phyloP scores from a whole-genome alignment of 169 alveolate species.

The Eimeria zaria region DNA sequence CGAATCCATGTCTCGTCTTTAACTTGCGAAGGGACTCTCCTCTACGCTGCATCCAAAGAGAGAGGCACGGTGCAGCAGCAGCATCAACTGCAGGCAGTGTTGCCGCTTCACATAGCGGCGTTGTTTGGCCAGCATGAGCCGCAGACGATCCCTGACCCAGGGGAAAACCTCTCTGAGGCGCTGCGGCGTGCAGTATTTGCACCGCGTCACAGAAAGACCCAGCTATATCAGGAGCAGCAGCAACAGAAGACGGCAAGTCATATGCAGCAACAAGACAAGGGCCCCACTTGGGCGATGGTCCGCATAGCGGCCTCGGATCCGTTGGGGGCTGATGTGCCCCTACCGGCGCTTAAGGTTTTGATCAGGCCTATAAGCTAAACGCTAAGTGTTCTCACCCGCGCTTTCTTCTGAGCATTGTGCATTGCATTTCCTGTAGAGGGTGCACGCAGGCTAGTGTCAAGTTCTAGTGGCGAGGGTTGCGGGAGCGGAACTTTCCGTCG shows the following conservation, averaged over 20 bases:
- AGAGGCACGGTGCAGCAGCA: not conserved
- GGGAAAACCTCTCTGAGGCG: slow-evolving; percentile 29
- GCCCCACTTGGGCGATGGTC: slow-evolving; percentile 32
- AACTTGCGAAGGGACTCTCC: slow-evolving; percentile 77
- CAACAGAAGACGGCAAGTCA: not conserved
- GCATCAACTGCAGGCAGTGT: not conserved
- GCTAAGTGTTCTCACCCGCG: not conserved
- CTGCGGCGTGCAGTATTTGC: not conserved
- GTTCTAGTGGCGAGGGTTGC: not conserved
- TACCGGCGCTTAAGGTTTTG: slow-evolving; percentile 32
- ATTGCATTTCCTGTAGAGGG: not conserved
- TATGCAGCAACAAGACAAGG: slow-evolving; percentile 21
- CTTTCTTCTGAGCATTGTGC: not conserved
- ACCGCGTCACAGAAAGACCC: not conserved
- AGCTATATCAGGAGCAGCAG: not conserved
- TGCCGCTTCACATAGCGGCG: not conserved
- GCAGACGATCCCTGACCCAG: not conserved
- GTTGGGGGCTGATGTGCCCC: not conserved
- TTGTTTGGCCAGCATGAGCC: not conserved
- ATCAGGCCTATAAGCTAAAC: not conserved
- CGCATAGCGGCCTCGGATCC: slow-evolving; percentile 13
- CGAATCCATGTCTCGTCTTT: slow-evolving; percentile 19
- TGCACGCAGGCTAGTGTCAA: not conserved
- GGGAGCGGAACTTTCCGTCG: not conserved
- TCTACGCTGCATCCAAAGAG: slow-evolving; percentile 5